Base-by-base conservation (phyloP, 495 filamentous ascomycete species). In the Hypoxylon intermedium region DNA sequence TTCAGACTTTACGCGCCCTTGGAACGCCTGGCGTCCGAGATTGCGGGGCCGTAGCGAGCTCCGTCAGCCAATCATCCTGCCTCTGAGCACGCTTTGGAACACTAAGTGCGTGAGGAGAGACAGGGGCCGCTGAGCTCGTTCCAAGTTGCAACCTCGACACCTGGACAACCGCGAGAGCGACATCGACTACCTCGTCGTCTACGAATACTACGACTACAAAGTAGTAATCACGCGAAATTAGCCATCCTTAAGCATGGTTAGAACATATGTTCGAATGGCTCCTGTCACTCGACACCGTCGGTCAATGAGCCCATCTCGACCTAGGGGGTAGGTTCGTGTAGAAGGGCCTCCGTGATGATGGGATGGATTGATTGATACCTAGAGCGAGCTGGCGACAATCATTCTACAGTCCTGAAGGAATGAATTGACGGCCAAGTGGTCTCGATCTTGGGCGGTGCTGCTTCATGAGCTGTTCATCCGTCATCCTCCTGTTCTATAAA, bases 1-100 rank as follows among this genome's bases (percentile, higher is more conserved):
- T 55, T 52, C 38, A 37, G 50, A 58, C 40, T 65, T 69, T 79
- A 79, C 65, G 71, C 76, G 76, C 77, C 77, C 71, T 65, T 77
- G 71, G 69, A 74, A 76, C 71, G 68, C 71, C 57, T 69, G 64
- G 68, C 48, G 67, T 74, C 67, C 68, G 63, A 72, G 65, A 65
- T 51, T 67, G 61, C 63, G 69, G 67, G 53, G 49, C 53, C 56
- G 48, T 60, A 46, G 67, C 68, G 69, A 68, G 47, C 31, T 31
- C 42, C 43, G 62, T 47, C 42, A 44, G 30, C 77, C 76, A 80
- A 79, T 79, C 67, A 78, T 58, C 21, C 48, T 45, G 36, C 49
- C 36, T 34, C 57, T 52, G 63, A 51, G 23, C 28, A 51, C 33
- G 62, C 63, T 63, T 71, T 73, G 76, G 69, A 77, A 77, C 73